Evolutionary conservation across 2,329 filamentous ascomycete genomes (phyloP).

Genomic region (Alternaria hordeiaustralica): DNA sequence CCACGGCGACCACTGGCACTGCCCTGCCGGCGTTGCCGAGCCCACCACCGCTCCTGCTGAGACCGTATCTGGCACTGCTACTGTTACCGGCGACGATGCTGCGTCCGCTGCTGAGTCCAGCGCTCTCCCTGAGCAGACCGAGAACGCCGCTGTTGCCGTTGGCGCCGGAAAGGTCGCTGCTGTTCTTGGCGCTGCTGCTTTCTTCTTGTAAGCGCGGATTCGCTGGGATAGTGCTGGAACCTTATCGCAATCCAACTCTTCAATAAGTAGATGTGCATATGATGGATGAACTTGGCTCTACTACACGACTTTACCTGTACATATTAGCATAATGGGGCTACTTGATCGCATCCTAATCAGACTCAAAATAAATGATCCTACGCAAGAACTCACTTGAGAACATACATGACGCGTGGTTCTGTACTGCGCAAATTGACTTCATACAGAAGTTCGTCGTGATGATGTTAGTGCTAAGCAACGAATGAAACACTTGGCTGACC

Average conservation of each 20-base stretch:
- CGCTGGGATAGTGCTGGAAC: neutral
- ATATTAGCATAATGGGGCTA: neutral
- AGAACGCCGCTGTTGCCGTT: constrained; percentile 4
- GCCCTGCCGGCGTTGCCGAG: constrained; percentile 34
- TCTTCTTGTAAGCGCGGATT: constrained; percentile 4
- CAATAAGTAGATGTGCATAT: neutral
- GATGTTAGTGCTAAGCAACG: neutral
- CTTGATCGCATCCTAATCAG: neutral
- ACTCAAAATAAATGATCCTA: neutral
- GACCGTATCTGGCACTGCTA: constrained; percentile 6
- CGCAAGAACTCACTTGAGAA: neutral
- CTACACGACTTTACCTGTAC: neutral
- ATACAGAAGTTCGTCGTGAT: neutral
- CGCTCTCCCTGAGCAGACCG: constrained; percentile 10
- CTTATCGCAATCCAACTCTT: neutral
- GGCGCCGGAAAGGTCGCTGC: constrained; percentile 1
- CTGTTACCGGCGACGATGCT: constrained; percentile 5
- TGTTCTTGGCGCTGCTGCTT: constrained; percentile 9
- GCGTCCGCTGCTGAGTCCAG: constrained; percentile 7
- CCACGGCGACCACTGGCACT: constrained; percentile 38
- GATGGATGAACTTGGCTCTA: neutral
- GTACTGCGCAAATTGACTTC: neutral
- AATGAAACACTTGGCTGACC: neutral
- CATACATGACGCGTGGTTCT: neutral
- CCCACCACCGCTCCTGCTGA: constrained; percentile 24